Percentiles rank a stretch among this genome's conserved stretches.
Evolutionary conservation across 805 yeast species (phyloP).

Genomic region (Yarrowia sp.): DNA sequence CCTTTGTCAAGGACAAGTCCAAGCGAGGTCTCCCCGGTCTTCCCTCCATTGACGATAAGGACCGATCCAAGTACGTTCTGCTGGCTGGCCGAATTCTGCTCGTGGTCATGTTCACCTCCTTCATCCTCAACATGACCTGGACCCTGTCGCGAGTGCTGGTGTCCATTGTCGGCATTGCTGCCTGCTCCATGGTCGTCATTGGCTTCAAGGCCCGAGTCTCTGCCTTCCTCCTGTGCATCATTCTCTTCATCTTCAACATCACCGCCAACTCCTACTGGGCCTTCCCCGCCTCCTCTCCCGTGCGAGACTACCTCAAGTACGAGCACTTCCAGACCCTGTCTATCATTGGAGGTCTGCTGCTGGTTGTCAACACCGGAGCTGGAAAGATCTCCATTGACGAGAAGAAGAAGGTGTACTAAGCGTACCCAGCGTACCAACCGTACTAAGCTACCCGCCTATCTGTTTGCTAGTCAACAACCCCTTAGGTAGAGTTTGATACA

Average conservation of each 20-base stretch:
- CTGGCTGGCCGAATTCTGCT: conserved; percentile 88
- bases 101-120: conserved; percentile 83
- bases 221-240: conserved; percentile 69
- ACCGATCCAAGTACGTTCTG: conserved; percentile 78
- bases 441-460: too few relatives aligned
- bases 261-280: conserved; percentile 90
- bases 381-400: conserved; percentile 93
- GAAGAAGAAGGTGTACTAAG: conserved; percentile 86
- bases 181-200: conserved; percentile 79
- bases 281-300: conserved; percentile 69
- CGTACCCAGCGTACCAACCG: too few relatives aligned
- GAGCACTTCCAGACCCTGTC: conserved; percentile 94
- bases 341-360: conserved; percentile 89
- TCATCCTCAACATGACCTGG: conserved; percentile 75
- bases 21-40: conserved; percentile 73
- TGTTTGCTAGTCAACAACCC: not conserved
- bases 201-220: conserved; percentile 94
- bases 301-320: conserved; percentile 87
- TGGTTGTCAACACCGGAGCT: conserved; percentile 95
- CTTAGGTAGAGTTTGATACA: conserved; percentile 20
- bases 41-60: conserved; percentile 72
- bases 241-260: conserved; percentile 78
- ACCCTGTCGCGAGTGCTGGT: conserved; percentile 67
- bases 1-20: conserved; percentile 78
- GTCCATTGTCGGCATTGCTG: conserved; percentile 70